Evolutionary conservation across 495 filamentous ascomycete genomes (phyloP).

Genomic region (Penicillium chermesinum): DNA sequence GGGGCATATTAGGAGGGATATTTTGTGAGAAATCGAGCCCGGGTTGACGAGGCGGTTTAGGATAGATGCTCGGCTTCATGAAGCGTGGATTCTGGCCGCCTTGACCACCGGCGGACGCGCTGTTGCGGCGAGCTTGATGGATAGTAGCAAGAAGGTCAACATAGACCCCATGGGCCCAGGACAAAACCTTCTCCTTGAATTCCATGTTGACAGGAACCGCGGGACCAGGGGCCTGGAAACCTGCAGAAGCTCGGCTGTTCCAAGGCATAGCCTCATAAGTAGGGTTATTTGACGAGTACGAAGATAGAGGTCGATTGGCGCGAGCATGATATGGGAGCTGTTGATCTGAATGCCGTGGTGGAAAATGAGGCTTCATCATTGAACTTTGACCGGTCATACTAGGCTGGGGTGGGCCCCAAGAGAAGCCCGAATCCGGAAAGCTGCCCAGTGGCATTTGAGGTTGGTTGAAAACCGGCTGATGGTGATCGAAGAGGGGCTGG

Average conservation of each 20-base stretch:
- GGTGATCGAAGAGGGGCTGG: constrained; percentile 26
- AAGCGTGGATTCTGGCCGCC: constrained; percentile 33
- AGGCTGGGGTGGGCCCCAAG: constrained; percentile 31
- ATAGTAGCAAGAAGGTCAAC: constrained; percentile 76
- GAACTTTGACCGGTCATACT: constrained; percentile 23
- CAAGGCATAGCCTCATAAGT: constrained; percentile 20
- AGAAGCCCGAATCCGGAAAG: constrained; percentile 20
- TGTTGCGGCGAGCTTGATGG: constrained; percentile 53
- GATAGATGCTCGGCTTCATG: constrained; percentile 56
- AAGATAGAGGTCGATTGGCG: constrained; percentile 14
- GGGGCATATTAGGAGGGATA: constrained; percentile 23
- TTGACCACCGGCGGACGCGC: constrained; percentile 26
- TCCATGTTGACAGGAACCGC: constrained; percentile 44
- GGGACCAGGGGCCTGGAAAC: constrained; percentile 20
- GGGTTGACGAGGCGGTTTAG: constrained; percentile 54
- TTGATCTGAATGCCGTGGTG: constrained; percentile 39
- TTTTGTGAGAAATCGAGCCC: constrained; percentile 39
- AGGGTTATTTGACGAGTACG: constrained; percentile 8
- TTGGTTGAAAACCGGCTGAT: constrained; percentile 25
- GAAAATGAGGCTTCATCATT: constrained; percentile 35
- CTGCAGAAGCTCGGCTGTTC: constrained; percentile 20
- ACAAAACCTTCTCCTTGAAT: constrained; percentile 75
- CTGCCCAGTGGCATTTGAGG: constrained; percentile 19
- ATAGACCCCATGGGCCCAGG: constrained; percentile 85
- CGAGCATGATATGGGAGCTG: constrained; percentile 36